Conservation (phyloP, 345 rosid species). For the Corymbia maculata region DNA sequence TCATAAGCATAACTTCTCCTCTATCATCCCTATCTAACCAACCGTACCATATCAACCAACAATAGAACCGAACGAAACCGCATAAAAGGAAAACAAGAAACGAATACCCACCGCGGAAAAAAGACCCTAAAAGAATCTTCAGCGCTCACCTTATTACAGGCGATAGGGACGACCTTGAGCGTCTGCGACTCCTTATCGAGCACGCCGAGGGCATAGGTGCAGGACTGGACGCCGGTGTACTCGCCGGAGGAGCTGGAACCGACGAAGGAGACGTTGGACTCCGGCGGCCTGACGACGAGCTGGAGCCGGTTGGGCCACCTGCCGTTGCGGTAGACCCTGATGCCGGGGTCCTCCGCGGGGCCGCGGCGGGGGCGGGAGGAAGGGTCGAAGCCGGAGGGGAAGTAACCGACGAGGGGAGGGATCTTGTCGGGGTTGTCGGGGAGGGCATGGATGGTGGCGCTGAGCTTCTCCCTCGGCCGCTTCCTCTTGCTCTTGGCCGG, state of each 20-base stretch:
- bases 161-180: slow-evolving; percentile 64
- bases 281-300: slow-evolving; percentile 63
- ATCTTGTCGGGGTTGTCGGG: slow-evolving; percentile 30
- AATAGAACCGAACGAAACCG: background rate
- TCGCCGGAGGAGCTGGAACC: slow-evolving; percentile 65
- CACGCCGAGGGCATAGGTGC: slow-evolving; percentile 54
- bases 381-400: slow-evolving; percentile 67
- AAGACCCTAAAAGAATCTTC: background rate
- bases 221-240: slow-evolving; percentile 49
- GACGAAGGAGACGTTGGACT: slow-evolving; percentile 53
- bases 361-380: background rate
- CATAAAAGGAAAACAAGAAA: background rate
- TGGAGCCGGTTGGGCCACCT: slow-evolving; percentile 34
- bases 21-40: background rate
- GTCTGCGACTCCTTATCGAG: slow-evolving; percentile 56
- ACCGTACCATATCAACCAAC: background rate
- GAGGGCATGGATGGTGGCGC: slow-evolving; percentile 25
- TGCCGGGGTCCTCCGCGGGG: background rate
- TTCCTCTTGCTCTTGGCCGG: background rate
- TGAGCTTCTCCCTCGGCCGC: slow-evolving; percentile 9
- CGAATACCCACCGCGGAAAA: background rate
- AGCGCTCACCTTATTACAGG: slow-evolving; percentile 55
- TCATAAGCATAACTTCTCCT: background rate
- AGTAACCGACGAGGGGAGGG: slow-evolving; percentile 65
- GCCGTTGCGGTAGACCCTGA: background rate